phyloP scores from a whole-genome alignment of 2,329 filamentous ascomycete genomes.

The Paraphoma chrysanthemicola region DNA sequence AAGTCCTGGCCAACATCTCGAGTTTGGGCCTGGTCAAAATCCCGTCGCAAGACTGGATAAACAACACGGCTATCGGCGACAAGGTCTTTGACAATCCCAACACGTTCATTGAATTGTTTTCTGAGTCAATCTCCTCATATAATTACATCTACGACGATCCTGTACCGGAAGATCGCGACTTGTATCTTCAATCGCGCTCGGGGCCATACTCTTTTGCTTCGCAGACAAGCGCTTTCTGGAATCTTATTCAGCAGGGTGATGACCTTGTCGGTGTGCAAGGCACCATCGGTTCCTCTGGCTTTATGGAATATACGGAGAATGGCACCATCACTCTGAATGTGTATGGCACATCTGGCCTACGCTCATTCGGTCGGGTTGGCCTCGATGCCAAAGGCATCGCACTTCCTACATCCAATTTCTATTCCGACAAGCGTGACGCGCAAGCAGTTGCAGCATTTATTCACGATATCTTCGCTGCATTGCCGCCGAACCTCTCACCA shows the following conservation, averaged over 20 bases:
- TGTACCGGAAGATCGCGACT: constrained; percentile 48
- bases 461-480: constrained; percentile 56
- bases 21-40: constrained; percentile 45
- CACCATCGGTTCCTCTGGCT: constrained; percentile 60
- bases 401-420: constrained; percentile 51
- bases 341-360: constrained; percentile 63
- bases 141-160: constrained; percentile 57
- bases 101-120: constrained; percentile 59
- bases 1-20: constrained; percentile 39
- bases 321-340: constrained; percentile 64
- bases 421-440: constrained; percentile 57
- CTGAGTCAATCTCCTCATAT: constrained; percentile 56
- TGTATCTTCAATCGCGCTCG: constrained; percentile 58
- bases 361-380: constrained; percentile 56
- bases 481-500: constrained; percentile 55
- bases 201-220: constrained; percentile 63
- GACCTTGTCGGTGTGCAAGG: constrained; percentile 59
- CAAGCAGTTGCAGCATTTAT: constrained; percentile 60
- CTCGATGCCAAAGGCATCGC: constrained; percentile 56
- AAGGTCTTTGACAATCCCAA: constrained; percentile 65
- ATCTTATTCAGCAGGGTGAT: constrained; percentile 52
- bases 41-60: constrained; percentile 54
- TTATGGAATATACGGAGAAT: constrained; percentile 47
- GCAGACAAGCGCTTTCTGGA: constrained; percentile 63
- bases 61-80: constrained; percentile 57